These are phyloP conservation scores for Papiliotrema laurentii DNA, from an alignment of 1,284 basidiomycete genomes.

Conservation along the genomic window DNA sequence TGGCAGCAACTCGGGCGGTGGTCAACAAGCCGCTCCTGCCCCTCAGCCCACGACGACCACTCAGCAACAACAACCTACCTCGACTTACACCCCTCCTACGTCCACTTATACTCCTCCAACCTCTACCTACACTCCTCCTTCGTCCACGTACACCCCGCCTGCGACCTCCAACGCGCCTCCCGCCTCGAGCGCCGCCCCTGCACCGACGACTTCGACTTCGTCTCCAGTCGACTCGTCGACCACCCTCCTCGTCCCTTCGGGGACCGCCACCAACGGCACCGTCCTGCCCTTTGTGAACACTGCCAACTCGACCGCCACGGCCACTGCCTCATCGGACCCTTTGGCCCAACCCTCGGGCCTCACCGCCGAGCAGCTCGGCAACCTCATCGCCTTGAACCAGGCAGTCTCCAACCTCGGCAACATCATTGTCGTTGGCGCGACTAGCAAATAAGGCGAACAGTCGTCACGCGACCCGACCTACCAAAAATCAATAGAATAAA, in stretches of 20 bases:
- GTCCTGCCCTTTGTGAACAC: slow-evolving; percentile 3
- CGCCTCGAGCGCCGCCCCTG: slow-evolving; percentile 6
- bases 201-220: slow-evolving; percentile 3
- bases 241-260: slow-evolving; percentile 8
- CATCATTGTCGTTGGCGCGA: slow-evolving; percentile 34
- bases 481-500: too few relatives aligned
- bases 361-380: slow-evolving; percentile 14
- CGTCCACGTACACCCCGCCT: slow-evolving; percentile 11
- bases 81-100: slow-evolving; percentile 24
- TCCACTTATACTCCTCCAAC: slow-evolving; percentile 31
- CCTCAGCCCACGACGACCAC: slow-evolving; percentile 12
- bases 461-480: too few relatives aligned
- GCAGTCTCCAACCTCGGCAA: slow-evolving; percentile 34
- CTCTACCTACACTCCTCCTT: slow-evolving; percentile 24
- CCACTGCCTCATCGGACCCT: slow-evolving; percentile 4
- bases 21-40: slow-evolving; percentile 18
- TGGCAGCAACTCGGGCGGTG: too few relatives aligned
- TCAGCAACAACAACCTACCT: slow-evolving; percentile 16
- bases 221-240: slow-evolving; percentile 8
- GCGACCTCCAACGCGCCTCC: slow-evolving; percentile 9
- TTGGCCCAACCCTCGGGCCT: slow-evolving; percentile 2
- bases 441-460: background rate
- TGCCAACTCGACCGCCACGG: slow-evolving; percentile 1
- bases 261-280: slow-evolving; percentile 9
- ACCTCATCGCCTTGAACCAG: slow-evolving; percentile 33